Evolutionary conservation across 495 filamentous ascomycete species (phyloP), one percentile per base, ranked within the genome.

Genomic region (Penicillium verhagenii): DNA sequence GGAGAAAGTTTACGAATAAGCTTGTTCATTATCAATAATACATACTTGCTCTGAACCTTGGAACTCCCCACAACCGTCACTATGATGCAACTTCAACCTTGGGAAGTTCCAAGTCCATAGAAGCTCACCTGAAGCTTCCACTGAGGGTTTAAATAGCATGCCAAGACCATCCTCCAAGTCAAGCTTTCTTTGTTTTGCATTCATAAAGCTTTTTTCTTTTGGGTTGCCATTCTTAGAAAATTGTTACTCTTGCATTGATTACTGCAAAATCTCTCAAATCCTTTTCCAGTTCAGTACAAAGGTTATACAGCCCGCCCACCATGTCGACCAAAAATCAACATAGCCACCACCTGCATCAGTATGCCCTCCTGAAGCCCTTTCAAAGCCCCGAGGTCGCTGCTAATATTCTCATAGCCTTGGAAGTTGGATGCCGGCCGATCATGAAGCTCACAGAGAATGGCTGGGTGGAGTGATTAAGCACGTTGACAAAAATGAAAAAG

Each of bases 381-480:
- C n/a, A 6, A 40, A 16, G 14, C 0, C 21, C 10, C n/a, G n/a
- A n/a, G n/a, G n/a, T n/a, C n/a, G n/a, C 8, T 9, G 25, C 35
- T 40, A 52, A 40, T 1, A 35, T 10, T 3, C 1, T 35, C 11
- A 6, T 35, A 67, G 66, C 35, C 21, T 65, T 31, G 71, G 72
- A n/a, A 59, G 63, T 51, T 75, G 72, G 72, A 71, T 75, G 72
- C 72, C 68, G 45, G 47, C 69, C 2, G 55, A 63, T 52, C 58
- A 64, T 37, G 45, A 58, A 33, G 56, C 50, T 4, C 71, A 73
- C 48, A 61, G 61, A 21, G 54, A 70, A 64, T 75, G 71, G 71
- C 62, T 75, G 0, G 61, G 66, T 10, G 64, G 64, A 0, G 48
- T 73, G 5, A 75, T 75, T 50, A 47, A 66, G 9, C 33, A 68